Percentiles rank a stretch among this genome's conserved stretches.
These are phyloP conservation scores for Pulicaria dysenterica DNA, from an alignment of 129 eudicot species.

Conservation along the genomic window DNA sequence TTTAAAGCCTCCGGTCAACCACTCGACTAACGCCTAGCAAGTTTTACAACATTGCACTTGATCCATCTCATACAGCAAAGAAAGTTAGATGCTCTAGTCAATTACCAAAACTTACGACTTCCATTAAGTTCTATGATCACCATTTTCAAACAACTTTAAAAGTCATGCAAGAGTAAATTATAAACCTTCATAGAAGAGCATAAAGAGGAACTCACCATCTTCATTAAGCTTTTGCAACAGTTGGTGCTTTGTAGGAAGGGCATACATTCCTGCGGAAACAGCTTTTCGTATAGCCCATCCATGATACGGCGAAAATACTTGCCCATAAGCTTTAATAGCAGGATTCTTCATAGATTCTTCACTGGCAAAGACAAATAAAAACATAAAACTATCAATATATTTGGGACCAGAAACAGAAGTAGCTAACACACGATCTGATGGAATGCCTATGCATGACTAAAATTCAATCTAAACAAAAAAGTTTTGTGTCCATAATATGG, in stretches of 20 bases:
- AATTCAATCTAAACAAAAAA: background rate
- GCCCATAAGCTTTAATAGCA: conserved; percentile 86
- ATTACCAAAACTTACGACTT: too few relatives aligned
- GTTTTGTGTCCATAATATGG: background rate
- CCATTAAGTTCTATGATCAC: too few relatives aligned
- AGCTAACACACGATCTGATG: conserved; percentile 18
- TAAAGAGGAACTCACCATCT: conserved; percentile 63
- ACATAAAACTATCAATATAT: background rate
- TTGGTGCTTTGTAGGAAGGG: conserved; percentile 90
- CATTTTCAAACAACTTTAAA: too few relatives aligned
- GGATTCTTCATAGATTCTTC: conserved; percentile 81
- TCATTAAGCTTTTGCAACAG: conserved; percentile 81
- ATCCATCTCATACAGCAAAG: too few relatives aligned
- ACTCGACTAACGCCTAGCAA: too few relatives aligned
- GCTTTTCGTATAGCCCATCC: conserved; percentile 99
- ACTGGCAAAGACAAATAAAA: conserved; percentile 40
- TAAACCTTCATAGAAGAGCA: too few relatives aligned
- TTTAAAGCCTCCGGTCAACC: too few relatives aligned
- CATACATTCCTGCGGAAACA: conserved; percentile 98
- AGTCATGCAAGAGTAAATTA: too few relatives aligned
- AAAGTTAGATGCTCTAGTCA: too few relatives aligned
- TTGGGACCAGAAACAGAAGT: background rate
- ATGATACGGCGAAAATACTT: conserved; percentile 96
- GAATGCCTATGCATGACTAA: background rate
- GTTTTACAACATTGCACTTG: too few relatives aligned